Evolutionary conservation across 2,329 filamentous ascomycete species (phyloP).

Genomic region (Alternaria dauci): DNA sequence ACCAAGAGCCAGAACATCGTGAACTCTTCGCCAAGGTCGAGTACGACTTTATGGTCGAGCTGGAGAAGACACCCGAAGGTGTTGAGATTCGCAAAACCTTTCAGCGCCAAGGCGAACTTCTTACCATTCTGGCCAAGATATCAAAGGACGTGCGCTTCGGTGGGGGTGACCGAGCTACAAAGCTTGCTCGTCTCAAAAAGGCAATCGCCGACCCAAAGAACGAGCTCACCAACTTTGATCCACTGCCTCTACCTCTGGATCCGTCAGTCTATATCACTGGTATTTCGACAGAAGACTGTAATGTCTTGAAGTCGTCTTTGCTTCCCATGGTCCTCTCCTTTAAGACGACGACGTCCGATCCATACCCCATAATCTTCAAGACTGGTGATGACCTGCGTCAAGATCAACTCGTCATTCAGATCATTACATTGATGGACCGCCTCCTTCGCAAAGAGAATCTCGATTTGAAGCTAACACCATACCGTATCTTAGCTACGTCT

Average conservation of each 20-base stretch:
- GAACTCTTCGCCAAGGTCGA: constrained; percentile 92
- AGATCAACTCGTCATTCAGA: constrained; percentile 96
- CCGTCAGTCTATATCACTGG: constrained; percentile 81
- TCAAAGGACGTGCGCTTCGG: constrained; percentile 87
- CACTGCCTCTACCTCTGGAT: constrained; percentile 87
- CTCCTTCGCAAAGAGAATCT: constrained; percentile 95
- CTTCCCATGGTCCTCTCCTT: constrained; percentile 92
- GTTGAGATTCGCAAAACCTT: constrained; percentile 77
- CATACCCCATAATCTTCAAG: constrained; percentile 96
- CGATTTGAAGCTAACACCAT: constrained; percentile 92
- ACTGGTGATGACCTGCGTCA: constrained; percentile 95
- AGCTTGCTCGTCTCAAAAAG: constrained; percentile 84
- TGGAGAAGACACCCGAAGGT: constrained; percentile 76
- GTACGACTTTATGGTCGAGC: constrained; percentile 92
- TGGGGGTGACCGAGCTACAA: constrained; percentile 77
- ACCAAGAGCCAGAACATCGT: constrained; percentile 77
- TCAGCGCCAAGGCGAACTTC: constrained; percentile 85
- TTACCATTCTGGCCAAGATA: constrained; percentile 86
- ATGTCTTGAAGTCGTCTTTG: constrained; percentile 94
- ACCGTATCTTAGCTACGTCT: constrained; percentile 94
- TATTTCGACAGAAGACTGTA: constrained; percentile 82
- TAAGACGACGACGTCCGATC: constrained; percentile 76
- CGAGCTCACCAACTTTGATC: constrained; percentile 82
- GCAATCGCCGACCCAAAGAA: constrained; percentile 89
- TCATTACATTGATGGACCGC: constrained; percentile 97